A percentile compares a stretch with the other conserved stretches of the same genome.
These are phyloP conservation scores for Mitragyna speciosa DNA, from an alignment of 257 asterid species.

Conservation along the genomic window DNA sequence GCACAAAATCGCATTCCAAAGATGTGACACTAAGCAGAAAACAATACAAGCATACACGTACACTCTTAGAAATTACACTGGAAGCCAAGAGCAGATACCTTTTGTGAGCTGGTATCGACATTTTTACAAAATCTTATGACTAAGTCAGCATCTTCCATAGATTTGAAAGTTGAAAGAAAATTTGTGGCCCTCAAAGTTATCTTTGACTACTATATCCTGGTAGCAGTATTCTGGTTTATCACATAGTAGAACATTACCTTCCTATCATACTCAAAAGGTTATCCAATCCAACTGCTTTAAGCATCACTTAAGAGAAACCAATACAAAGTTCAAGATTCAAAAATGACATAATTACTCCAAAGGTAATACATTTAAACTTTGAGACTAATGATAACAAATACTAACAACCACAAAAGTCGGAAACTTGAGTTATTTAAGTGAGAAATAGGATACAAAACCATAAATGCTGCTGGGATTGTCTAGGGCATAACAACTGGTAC, in stretches of 20 bases:
- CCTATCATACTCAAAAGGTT: slow-evolving; percentile 70
- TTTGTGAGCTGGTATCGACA: slow-evolving; percentile 74
- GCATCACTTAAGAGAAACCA: slow-evolving; percentile 41
- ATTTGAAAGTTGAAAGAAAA: slow-evolving; percentile 11
- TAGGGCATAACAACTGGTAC: slow-evolving; percentile 67
- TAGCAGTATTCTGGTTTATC: background rate
- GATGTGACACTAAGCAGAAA: too few species aligned
- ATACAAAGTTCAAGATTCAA: slow-evolving; percentile 11
- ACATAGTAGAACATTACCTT: slow-evolving; percentile 48
- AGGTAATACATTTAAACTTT: background rate
- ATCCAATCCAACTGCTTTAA: slow-evolving; percentile 79
- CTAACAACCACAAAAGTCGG: background rate
- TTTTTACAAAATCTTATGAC: slow-evolving; percentile 89
- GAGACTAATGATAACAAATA: background rate
- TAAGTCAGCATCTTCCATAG: slow-evolving; percentile 66
- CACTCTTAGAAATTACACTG: background rate
- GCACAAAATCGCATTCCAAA: too few species aligned
- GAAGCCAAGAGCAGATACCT: slow-evolving; percentile 32
- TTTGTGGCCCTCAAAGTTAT: slow-evolving; percentile 4
- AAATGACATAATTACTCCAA: slow-evolving; percentile 1
- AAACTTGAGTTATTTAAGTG: background rate
- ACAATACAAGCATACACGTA: too few species aligned
- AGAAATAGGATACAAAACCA: slow-evolving; percentile 82
- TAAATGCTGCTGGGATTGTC: slow-evolving; percentile 75
- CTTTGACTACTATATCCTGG: background rate